phyloP scores from a whole-genome alignment of 1,284 basidiomycete genomes.

The Veloporphyrellus conicus region DNA sequence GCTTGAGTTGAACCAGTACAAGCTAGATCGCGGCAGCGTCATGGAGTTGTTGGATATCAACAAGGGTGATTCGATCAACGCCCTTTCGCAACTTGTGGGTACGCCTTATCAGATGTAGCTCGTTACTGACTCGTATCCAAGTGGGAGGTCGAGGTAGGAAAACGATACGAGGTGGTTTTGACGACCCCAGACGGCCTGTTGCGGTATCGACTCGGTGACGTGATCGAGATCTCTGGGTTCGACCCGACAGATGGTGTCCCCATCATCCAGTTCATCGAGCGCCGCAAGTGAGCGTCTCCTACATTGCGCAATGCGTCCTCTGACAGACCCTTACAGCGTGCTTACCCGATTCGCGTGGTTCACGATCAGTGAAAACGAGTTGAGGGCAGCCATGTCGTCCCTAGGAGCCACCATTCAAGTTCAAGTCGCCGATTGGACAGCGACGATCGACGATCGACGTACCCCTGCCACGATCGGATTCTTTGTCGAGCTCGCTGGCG shows the following conservation, averaged over 20 bases:
- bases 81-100: constrained; percentile 6
- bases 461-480: constrained; percentile 17
- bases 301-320: neutral
- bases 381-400: constrained; percentile 11
- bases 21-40: neutral
- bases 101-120: no score
- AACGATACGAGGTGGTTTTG: constrained; percentile 20
- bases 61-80: neutral
- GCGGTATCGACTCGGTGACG: constrained; percentile 24
- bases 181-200: constrained; percentile 24
- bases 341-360: constrained; percentile 11
- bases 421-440: constrained; percentile 21
- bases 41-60: constrained; percentile 12
- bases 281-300: constrained; percentile 9
- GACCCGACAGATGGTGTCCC: constrained; percentile 19
- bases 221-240: constrained; percentile 24
- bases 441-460: constrained; percentile 11
- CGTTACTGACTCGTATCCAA: constrained; percentile 5
- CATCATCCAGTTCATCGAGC: constrained; percentile 18
- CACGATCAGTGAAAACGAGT: constrained; percentile 12
- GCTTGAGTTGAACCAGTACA: neutral
- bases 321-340: constrained; percentile 4
- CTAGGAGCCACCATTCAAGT: neutral
- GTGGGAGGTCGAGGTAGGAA: constrained; percentile 22
- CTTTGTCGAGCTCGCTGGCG: constrained; percentile 18